Evolutionary conservation across 2,329 filamentous ascomycete species (phyloP).

Genomic region (Saccharata proteae): DNA sequence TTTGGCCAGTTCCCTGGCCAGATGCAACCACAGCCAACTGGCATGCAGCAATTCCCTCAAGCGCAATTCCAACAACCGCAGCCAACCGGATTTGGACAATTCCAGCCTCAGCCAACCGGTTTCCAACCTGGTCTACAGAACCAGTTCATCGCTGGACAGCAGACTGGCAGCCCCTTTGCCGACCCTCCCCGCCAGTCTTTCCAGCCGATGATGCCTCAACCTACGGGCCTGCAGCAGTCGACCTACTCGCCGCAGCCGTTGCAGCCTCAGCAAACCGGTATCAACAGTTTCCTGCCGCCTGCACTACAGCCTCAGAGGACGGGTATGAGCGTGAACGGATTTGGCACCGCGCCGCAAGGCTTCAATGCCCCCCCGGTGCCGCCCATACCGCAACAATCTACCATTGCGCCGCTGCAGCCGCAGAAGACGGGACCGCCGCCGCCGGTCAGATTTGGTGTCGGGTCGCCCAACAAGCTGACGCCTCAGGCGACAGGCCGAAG

Average conservation of each 20-base stretch:
- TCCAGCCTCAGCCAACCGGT: conserved; percentile 30
- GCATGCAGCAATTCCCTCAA: conserved; percentile 4
- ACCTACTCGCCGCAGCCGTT: conserved; percentile 18
- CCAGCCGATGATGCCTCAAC: conserved; percentile 3
- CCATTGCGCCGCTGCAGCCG: conserved; percentile 52
- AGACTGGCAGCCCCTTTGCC: conserved; percentile 37
- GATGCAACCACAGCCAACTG: conserved; percentile 17
- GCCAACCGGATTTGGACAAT: conserved; percentile 49
- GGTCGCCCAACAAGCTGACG: conserved; percentile 61
- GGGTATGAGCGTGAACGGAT: conserved; percentile 34
- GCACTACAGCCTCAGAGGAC: conserved; percentile 38
- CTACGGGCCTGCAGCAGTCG: conserved; percentile 22
- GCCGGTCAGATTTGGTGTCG: conserved; percentile 77
- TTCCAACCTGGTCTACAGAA: conserved; percentile 38
- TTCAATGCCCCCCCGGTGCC: conserved; percentile 40
- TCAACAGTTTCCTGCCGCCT: conserved; percentile 34
- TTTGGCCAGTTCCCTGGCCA: conserved; percentile 14
- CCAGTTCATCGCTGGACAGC: conserved; percentile 31
- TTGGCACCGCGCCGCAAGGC: conserved; percentile 17
- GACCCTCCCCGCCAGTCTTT: conserved; percentile 4
- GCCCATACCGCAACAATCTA: conserved; percentile 46
- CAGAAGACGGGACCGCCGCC: conserved; percentile 81
- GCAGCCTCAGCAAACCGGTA: conserved; percentile 43
- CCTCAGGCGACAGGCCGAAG: conserved; percentile 80
- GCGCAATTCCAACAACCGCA: conserved; percentile 40